Conservation (phyloP, 2,329 filamentous ascomycete genomes). For the Fusarium tupiense region DNA sequence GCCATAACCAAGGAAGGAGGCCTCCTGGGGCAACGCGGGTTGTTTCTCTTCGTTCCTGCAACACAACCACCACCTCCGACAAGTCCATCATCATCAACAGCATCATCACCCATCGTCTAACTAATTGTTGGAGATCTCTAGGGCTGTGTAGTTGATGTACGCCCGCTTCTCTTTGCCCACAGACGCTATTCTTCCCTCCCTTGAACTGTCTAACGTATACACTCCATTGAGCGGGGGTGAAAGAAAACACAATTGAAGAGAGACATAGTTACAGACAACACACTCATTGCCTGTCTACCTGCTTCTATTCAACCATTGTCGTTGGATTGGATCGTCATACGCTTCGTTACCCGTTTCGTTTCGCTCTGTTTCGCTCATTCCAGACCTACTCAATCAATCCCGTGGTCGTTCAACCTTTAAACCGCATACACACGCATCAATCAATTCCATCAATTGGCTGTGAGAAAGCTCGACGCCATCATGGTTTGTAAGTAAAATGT, state of each 20-base stretch:
- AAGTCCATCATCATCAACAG: slow-evolving; percentile 8
- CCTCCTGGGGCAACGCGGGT: slow-evolving; percentile 25
- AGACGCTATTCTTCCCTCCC: background rate
- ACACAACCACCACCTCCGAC: slow-evolving; percentile 17
- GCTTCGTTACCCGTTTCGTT: slow-evolving; percentile 3
- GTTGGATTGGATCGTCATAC: slow-evolving; percentile 20
- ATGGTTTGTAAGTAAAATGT: slow-evolving; percentile 35
- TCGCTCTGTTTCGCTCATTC: background rate
- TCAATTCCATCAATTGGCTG: background rate
- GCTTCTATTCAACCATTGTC: background rate
- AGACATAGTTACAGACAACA: background rate
- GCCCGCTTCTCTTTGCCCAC: slow-evolving; percentile 1
- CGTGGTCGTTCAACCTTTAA: background rate
- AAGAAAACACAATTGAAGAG: background rate
- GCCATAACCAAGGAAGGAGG: slow-evolving; percentile 18
- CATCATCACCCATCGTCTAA: background rate
- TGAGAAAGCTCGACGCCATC: background rate
- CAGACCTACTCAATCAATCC: background rate
- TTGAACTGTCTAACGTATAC: background rate
- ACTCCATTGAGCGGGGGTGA: slow-evolving; percentile 14
- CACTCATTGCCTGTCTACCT: background rate
- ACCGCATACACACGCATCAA: background rate
- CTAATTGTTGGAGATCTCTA: background rate
- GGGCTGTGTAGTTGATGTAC: slow-evolving; percentile 13
- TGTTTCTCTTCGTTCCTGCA: slow-evolving; percentile 16